Evolutionary conservation across 208 protist genomes (phyloP), one percentile per base, ranked within the genome.

Genomic region (Vickermania ingenoplastis): DNA sequence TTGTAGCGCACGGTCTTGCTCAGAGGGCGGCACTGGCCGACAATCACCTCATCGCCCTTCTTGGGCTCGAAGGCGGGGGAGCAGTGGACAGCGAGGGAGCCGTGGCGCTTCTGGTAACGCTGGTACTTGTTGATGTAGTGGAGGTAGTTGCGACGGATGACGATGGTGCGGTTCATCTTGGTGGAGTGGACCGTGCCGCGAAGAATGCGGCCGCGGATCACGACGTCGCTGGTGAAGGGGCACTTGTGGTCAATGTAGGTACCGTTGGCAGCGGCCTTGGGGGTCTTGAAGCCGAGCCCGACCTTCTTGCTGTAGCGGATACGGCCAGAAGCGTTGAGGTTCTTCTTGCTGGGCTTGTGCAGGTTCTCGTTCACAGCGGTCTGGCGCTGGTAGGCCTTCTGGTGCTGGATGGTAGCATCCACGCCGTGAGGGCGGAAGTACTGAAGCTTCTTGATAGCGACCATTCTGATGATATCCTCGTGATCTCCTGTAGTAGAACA

Each of bases 191-290:
- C 97, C 62, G 98, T 77, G 70, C 98, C 99, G 59, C 83, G 88
- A 30, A 99, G 77, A 71, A 99, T 98, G 69, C 98, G 92, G 68
- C 99, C 99, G 77, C 99, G 98, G 83, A 99, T 99, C 67, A 89
- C 88, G 57, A 99, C 98, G 69, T 98, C 89, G 69, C 98, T 97
- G 66, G 98, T 99, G 91, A 99, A 99, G 58, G 99, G 99, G 94
- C 99, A 99, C 92, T 99, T 99, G 80, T 99, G 98, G 94, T 99
- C 99, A 77, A 99, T 95, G 89, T 99, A 99, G 57, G 85, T 97
- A 50, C 98, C 97, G 58, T 99, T 95, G 65, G 98, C 94, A 58
- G 99, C 98, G 54, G 90, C 89, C 65, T 91, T 90, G 67, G 99
- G 99, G 48, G 98, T 99, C 76, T 97, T 97, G 94, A 99, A 99